Conservation (phyloP, 2,329 filamentous ascomycete species). For the Exophiala oligosperma region DNA sequence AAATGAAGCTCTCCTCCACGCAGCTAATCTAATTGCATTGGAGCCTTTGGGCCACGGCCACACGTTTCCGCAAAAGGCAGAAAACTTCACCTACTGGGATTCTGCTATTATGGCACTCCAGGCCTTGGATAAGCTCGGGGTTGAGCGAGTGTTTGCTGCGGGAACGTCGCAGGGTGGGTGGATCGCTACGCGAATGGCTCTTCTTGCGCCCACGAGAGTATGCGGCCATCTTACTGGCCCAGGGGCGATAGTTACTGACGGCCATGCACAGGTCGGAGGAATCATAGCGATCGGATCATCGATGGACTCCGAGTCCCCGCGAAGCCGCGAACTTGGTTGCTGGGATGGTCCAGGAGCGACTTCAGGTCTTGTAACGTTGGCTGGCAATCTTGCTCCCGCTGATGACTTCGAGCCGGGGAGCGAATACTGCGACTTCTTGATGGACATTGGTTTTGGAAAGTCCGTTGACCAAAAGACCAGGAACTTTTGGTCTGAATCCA, state of each 20-base stretch:
- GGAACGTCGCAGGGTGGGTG: conserved; percentile 57
- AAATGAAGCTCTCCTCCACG: conserved; percentile 35
- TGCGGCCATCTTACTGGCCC: neutral
- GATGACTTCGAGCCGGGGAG: conserved; percentile 45
- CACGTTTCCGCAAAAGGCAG: conserved; percentile 38
- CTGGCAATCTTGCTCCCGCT: conserved; percentile 38
- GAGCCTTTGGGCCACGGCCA: conserved; percentile 55
- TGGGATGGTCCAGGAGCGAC: conserved; percentile 42
- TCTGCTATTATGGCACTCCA: conserved; percentile 48
- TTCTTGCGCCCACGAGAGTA: conserved; percentile 43
- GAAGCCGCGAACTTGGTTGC: conserved; percentile 47
- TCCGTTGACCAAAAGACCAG: conserved; percentile 38
- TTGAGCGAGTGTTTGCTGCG: conserved; percentile 36
- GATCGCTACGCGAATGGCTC: conserved; percentile 53
- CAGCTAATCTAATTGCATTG: conserved; percentile 53
- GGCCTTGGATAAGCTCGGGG: conserved; percentile 28
- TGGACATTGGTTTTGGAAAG: conserved; percentile 49
- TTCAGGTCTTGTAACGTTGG: conserved; percentile 15
- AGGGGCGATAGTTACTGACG: neutral
- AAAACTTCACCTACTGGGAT: conserved; percentile 58
- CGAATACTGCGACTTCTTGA: conserved; percentile 47
- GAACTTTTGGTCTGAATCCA: conserved; percentile 45
- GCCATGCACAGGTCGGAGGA: conserved; percentile 43
- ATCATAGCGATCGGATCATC: conserved; percentile 56
- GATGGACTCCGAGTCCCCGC: conserved; percentile 50